Evolutionary conservation across 2,329 filamentous ascomycete species (phyloP), one percentile per base, ranked within the genome.

Genomic region (Salinomyces thailandicus): DNA sequence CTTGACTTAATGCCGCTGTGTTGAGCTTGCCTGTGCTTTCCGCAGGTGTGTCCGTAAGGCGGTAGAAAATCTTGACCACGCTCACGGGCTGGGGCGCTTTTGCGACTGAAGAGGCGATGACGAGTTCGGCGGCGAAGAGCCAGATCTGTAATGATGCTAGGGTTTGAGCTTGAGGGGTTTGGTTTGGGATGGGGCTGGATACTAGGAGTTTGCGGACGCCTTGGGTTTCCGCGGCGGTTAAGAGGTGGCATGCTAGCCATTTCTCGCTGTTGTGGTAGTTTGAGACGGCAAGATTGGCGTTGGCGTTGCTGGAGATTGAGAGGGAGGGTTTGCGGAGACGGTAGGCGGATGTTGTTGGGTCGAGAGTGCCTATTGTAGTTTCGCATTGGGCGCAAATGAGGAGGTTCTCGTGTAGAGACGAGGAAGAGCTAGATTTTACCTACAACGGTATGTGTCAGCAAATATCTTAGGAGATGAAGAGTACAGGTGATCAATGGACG

Each of bases 71-170:
- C 46, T 77, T 79, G 59, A 73, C 64, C 1, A 71, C 71, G n/a
- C 70, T 64, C 1, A 61, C 58, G 2, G 66, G 63, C 29, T 64
- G 58, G 6, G 31, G 5, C 7, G 32, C 18, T 3, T 46, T 37
- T 1, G 55, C 45, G 2, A 39, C 42, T 13, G 66, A 67, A 7
- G 63, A 69, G 2, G 74, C 74, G 44, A 75, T 72, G 34, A 64
- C 64, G 27, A 78, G 61, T 39, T 75, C 68, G 0, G 73, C 71
- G 5, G 75, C 74, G 55, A 79, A 78, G 36, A 74, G 61, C 75
- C 74, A 78, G 18, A 77, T 31, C 36, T 53, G 44, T 5, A 54
- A 31, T 2, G 43, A 36, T 7, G 13, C 5, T 2, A 18, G 7
- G 1, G 30, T 22, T 9, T 27, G 27, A 26, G 22, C 9, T 26